Conservation (phyloP, 306 rosid genomes). For the Datisca glomerata region DNA sequence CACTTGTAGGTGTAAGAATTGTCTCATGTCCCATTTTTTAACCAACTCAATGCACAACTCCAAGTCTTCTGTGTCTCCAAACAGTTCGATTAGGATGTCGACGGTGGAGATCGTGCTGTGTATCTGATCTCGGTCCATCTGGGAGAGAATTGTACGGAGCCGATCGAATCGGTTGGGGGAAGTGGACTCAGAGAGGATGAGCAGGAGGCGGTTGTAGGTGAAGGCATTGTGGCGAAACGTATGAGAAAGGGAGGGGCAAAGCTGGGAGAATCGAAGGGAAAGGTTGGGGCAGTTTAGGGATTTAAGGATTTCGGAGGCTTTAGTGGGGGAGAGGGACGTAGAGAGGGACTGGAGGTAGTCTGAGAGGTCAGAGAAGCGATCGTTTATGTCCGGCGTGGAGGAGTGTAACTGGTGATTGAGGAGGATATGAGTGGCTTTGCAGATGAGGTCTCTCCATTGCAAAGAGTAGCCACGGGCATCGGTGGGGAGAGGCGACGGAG, state of each 20-base stretch:
- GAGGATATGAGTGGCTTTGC: conserved; percentile 67
- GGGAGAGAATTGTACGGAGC: conserved; percentile 30
- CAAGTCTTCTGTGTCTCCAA: no score
- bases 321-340: conserved; percentile 38
- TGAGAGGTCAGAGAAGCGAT: conserved; percentile 70
- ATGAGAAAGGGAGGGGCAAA: conserved; percentile 46
- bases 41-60: no score
- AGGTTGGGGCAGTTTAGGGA: conserved; percentile 46
- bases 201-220: no score
- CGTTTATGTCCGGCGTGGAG: conserved; percentile 6
- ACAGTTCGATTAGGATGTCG: conserved; percentile 53
- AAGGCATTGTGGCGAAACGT: conserved; percentile 57
- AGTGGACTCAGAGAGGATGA: no score
- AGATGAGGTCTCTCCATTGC: conserved; percentile 68
- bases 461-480: conserved; percentile 65
- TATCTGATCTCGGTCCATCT: conserved; percentile 37
- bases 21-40: no score
- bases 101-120: conserved; percentile 71
- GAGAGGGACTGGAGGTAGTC: conserved; percentile 56
- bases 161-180: conserved; percentile 41
- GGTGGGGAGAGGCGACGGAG: conserved; percentile 40
- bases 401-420: conserved; percentile 25
- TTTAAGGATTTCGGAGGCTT: conserved; percentile 80
- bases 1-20: no score
- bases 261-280: no score